Evolutionary conservation across 768 basidiomycete species (phyloP).

Genomic region (Collybia sp.): DNA sequence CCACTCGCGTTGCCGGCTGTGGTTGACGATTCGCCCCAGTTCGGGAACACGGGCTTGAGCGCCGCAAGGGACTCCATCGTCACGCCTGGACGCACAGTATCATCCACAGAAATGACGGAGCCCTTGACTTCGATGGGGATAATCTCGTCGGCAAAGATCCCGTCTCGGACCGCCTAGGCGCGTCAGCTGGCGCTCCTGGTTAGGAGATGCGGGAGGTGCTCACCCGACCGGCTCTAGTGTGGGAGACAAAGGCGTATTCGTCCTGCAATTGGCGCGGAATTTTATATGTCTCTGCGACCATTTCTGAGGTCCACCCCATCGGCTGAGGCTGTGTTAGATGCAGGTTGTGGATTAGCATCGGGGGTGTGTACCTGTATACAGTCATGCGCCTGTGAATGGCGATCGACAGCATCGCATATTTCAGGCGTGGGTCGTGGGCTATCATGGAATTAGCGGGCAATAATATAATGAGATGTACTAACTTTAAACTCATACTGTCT

Average conservation of each 20-base stretch:
- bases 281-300: conserved; percentile 79
- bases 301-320: conserved; percentile 95
- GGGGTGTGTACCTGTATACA: conserved; percentile 57
- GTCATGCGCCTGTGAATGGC: conserved; percentile 63
- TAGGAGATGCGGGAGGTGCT: conserved; percentile 1
- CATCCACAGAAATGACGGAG: conserved; percentile 63
- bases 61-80: conserved; percentile 70
- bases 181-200: neutral
- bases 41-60: conserved; percentile 84
- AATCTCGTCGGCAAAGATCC: conserved; percentile 85
- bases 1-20: conserved; percentile 88
- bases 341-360: neutral
- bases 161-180: conserved; percentile 55
- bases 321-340: conserved; percentile 38
- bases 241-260: conserved; percentile 84
- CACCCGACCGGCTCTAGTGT: conserved; percentile 72
- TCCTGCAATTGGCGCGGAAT: conserved; percentile 82
- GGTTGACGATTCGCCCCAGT: conserved; percentile 66
- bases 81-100: conserved; percentile 84
- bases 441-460: neutral
- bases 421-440: conserved; percentile 76
- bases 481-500: conserved; percentile 84
- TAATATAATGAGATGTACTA: conserved; percentile 16
- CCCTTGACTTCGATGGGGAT: conserved; percentile 80
- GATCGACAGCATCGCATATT: conserved; percentile 53